A percentile compares a stretch with the other conserved stretches of the same genome.
Evolutionary conservation across 2,329 filamentous ascomycete species (phyloP).

Genomic region (Blastomyces percursus): DNA sequence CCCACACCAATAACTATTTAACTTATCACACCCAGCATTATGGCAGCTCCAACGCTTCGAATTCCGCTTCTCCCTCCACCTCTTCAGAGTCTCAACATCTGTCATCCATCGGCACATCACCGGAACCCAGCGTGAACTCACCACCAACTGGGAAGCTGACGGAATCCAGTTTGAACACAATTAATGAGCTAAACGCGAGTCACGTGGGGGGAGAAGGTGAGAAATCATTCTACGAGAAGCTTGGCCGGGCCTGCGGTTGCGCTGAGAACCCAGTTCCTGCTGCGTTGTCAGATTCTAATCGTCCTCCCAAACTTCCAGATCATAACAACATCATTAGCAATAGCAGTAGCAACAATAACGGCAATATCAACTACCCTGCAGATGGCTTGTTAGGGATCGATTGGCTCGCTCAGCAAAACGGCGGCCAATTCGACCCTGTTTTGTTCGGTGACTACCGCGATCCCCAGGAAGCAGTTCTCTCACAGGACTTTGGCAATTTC

Average conservation of each 20-base stretch:
- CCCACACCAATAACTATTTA: slow-evolving; percentile 12
- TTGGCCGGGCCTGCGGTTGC: slow-evolving; percentile 37
- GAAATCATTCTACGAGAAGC: slow-evolving; percentile 35
- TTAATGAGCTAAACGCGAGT: slow-evolving; percentile 23
- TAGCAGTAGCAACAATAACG: neutral
- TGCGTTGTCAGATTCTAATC: slow-evolving; percentile 21
- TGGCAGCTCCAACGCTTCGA: slow-evolving; percentile 28
- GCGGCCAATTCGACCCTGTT: slow-evolving; percentile 78
- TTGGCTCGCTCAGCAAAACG: slow-evolving; percentile 69
- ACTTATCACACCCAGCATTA: slow-evolving; percentile 17
- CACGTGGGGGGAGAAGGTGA: slow-evolving; percentile 31
- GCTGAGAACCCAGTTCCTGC: slow-evolving; percentile 35
- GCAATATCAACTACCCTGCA: slow-evolving; percentile 1
- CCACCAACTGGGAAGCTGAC: slow-evolving; percentile 29
- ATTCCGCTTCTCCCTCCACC: slow-evolving; percentile 38
- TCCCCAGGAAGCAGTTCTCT: slow-evolving; percentile 68
- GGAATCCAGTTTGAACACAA: slow-evolving; percentile 23
- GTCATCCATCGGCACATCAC: slow-evolving; percentile 42
- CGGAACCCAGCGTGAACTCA: slow-evolving; percentile 36
- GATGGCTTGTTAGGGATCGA: slow-evolving; percentile 36
- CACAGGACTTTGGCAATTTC: slow-evolving; percentile 61
- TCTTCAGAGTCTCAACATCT: slow-evolving; percentile 38
- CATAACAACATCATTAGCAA: slow-evolving; percentile 2
- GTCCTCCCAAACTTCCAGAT: slow-evolving; percentile 13
- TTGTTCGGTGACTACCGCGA: slow-evolving; percentile 90